Conservation (phyloP, 164 flowering plant genomes). For the Malania oleifera region DNA sequence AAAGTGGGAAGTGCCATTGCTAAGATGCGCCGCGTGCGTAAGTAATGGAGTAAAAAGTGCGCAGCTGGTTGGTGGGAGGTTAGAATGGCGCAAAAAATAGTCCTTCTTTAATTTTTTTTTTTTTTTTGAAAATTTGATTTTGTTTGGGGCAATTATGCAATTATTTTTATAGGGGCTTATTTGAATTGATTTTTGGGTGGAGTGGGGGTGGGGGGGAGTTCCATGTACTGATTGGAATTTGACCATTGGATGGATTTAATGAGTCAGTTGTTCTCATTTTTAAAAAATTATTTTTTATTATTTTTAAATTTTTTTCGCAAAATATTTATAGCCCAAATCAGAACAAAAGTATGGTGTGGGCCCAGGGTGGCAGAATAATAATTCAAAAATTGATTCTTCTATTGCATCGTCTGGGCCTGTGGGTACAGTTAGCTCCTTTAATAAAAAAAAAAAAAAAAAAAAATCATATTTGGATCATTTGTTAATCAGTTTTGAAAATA, state of each 20-base stretch:
- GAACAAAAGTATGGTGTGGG: too few species aligned
- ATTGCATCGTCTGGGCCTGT: too few species aligned
- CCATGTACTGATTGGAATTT: slow-evolving; percentile 31
- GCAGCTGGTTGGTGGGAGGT: slow-evolving; percentile 4
- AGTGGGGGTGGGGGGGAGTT: slow-evolving; percentile 10
- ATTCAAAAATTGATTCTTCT: too few species aligned
- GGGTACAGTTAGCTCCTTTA: too few species aligned
- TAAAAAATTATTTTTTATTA: slow-evolving; percentile 11
- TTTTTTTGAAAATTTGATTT: neutral
- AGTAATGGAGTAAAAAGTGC: slow-evolving; percentile 9
- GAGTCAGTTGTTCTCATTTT: too few species aligned
- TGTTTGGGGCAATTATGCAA: slow-evolving; percentile 6
- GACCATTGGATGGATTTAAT: slow-evolving; percentile 15
- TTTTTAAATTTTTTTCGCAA: slow-evolving; percentile 6
- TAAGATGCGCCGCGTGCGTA: slow-evolving; percentile 12
- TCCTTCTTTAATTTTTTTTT: slow-evolving; percentile 6
- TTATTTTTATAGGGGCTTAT: slow-evolving; percentile 16
- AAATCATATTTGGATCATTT: too few species aligned
- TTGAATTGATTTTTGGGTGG: slow-evolving; percentile 21
- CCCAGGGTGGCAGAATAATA: too few species aligned
- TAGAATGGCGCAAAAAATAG: neutral
- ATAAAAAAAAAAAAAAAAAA: too few species aligned
- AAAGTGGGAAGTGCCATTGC: slow-evolving; percentile 1
- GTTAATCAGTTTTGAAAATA: too few species aligned
- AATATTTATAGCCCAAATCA: neutral